These are phyloP conservation scores for Silene conica DNA, from an alignment of 148 eudicot species.

Conservation along the genomic window DNA sequence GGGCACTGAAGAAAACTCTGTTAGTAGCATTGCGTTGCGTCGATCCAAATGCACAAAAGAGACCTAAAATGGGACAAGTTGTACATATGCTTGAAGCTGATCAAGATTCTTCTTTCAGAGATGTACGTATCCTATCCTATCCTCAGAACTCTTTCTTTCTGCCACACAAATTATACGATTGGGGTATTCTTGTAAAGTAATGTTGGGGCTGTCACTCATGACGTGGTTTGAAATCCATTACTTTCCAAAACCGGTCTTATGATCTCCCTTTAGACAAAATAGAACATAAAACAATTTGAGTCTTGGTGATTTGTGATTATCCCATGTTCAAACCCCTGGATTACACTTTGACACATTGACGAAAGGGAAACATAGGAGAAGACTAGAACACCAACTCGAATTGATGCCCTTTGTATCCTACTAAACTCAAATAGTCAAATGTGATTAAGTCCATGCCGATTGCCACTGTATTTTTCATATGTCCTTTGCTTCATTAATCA, in stretches of 20 bases:
- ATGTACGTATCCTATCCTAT: slow-evolving; percentile 35
- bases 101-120: slow-evolving; percentile 43
- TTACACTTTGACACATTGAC: background rate
- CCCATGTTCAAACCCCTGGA: background rate
- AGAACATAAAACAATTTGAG: background rate
- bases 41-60: slow-evolving; percentile 58
- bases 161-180: background rate
- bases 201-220: background rate
- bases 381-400: background rate
- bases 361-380: too few species aligned
- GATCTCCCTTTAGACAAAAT: background rate
- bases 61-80: slow-evolving; percentile 69
- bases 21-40: slow-evolving; percentile 64
- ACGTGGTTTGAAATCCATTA: background rate
- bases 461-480: slow-evolving; percentile 2
- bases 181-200: background rate
- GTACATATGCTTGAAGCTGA: slow-evolving; percentile 74
- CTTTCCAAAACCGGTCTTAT: background rate
- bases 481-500: slow-evolving; percentile 12
- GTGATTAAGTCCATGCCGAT: background rate
- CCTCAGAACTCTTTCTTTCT: background rate
- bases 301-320: background rate
- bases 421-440: too few species aligned
- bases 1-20: slow-evolving; percentile 50
- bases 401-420: background rate